Base-by-base conservation (phyloP, 495 filamentous ascomycete species). In the Neurospora hispaniola region DNA sequence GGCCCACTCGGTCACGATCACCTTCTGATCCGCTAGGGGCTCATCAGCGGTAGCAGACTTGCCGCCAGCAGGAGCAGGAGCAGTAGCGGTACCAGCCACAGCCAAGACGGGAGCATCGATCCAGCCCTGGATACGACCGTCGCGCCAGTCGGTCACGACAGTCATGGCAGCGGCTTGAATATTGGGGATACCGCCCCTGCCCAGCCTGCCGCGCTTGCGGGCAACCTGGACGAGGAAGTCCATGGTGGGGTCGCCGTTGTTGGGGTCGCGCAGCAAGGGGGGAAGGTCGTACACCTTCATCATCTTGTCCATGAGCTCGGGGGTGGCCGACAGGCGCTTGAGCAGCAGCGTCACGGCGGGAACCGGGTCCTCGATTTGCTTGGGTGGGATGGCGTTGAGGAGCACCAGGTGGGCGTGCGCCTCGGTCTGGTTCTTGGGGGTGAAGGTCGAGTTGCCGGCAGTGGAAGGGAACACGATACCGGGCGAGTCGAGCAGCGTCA, bases 181-280 rank as follows among this genome's bases (percentile, higher is more conserved):
- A 81, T 99, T 98, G 48, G 96, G 96, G 42, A 98, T 86, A 42
- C 96, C 96, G 6, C 93, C 92, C 75, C 93, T 93, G 38, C 96
- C 94, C 6, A 99, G 85, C 71, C 96, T 84, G 16, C 96, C 96
- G 46, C 96, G 87, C 84, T 97, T 97, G 78, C 96, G 86, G 18
- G 96, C 96, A 3, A 99, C 94, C 79, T 98, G 94, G 71, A 98
- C 87, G 41, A 99, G 81, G 84, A 98, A 98, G 78, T 97, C 93
- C n/a, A 89, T 94, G 46, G 94, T 97, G 54, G 87, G 77, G 77
- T 98, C 93, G 69, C 90, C 91, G 69, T 83, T 79, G 16, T 84
- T 77, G n/a, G 80, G 74, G 69, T 83, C 82, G 3, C 87, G 83
- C 74, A 94, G 85, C n/a, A 97, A 87, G 11, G 93, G 85, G 3